Evolutionary conservation across 176 grass and related monocot species (phyloP), one percentile per base, ranked within the genome.

Genomic region (Paspalum notatum): DNA sequence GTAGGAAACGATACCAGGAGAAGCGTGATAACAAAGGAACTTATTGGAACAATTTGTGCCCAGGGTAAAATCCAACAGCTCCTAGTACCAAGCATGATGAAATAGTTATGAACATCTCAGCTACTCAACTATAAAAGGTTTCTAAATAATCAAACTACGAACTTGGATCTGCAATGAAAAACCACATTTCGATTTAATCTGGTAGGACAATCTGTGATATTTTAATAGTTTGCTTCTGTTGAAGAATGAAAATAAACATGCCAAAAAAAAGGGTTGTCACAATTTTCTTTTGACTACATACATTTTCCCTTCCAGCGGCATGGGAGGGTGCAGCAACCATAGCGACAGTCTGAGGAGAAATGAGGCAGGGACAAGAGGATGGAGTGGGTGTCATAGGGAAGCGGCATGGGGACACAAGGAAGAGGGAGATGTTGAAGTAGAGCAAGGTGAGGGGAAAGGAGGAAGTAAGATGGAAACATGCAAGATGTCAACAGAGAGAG

Each of bases 141-240:
- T 45, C 74, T 15, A 63, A 32, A 20, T 77, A 49, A 63, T 49
- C 22, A 62, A 62, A 46, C 13, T 20, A 62, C 18, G 42, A 48
- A 62, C 5, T 48, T 32, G 14, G 25, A 25, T 11, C 24, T 22
- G 15, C 18, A 55, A 55, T 72, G 24, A 18, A 72, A 72, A 45
- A 70, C 48, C 14, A 53, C 26, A 72, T 38, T 72, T 72, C 48
- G 18, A 9, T 38, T 39, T 38, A 12, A 72, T 72, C 49, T 5
- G 2, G 4, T 72, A 72, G 18, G 16, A 18, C n/a, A 52, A 38
- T 53, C 22, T 51, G 38, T 20, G 9, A 53, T 72, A 53, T 72
- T 72, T 17, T 12, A 72, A 51, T 22, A 51, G 37, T 25, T 72
- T 72, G 69, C 14, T 52, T 52, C 14, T 52, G 69, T 72, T 20